These are phyloP conservation scores for Aegilops speltoides DNA, from an alignment of 176 grass and related monocot genomes.

Conservation along the genomic window DNA sequence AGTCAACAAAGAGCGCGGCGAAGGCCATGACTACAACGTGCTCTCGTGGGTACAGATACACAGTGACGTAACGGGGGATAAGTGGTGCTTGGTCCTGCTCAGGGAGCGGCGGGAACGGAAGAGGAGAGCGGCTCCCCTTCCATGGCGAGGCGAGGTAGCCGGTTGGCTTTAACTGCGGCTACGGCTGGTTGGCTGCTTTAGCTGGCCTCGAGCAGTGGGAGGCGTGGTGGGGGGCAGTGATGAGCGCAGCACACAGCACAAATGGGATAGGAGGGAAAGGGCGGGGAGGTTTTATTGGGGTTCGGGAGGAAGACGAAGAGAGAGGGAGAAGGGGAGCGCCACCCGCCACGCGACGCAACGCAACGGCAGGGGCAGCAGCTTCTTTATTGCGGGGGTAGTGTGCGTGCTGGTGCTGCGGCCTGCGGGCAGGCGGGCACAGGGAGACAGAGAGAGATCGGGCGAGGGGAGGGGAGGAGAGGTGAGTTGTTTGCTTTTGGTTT, in stretches of 20 bases:
- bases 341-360: not conserved
- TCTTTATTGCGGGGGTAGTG: conserved; percentile 33
- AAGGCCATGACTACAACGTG: conserved; percentile 32
- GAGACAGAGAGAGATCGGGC: not conserved
- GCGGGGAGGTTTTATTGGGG: conserved; percentile 40
- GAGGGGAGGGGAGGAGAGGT: not conserved
- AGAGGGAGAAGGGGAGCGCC: not conserved
- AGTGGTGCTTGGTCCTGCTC: not conserved
- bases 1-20: conserved; percentile 52
- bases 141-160: conserved; percentile 17
- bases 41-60: no score
- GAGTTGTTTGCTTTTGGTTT: not conserved
- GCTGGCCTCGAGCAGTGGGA: conserved; percentile 17
- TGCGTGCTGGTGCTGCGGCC: not conserved
- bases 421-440: not conserved
- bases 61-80: not conserved
- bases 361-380: not conserved
- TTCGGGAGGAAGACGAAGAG: conserved; percentile 29
- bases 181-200: not conserved
- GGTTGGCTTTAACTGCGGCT: not conserved
- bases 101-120: conserved; percentile 19
- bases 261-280: conserved; percentile 3
- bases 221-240: conserved; percentile 21
- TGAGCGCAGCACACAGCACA: not conserved
- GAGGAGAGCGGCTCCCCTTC: conserved; percentile 41